Conservation (phyloP, 1,284 basidiomycete genomes). For the Inonotus obliquus region DNA sequence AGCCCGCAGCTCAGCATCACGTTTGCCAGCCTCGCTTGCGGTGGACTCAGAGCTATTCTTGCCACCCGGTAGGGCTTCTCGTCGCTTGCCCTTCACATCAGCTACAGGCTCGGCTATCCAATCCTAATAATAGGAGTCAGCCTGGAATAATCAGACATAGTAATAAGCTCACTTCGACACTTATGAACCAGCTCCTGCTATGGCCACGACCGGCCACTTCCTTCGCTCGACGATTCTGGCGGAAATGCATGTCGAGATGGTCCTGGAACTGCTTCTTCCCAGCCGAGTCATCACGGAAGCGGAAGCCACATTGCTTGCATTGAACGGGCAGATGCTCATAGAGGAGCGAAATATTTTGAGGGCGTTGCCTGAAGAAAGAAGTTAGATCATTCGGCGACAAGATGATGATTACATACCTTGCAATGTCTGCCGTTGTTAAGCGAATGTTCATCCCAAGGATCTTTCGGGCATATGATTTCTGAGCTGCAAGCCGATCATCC, state of each 20-base stretch:
- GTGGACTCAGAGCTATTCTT: background rate
- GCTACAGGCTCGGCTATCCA: slow-evolving; percentile 22
- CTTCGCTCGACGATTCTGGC: slow-evolving; percentile 86
- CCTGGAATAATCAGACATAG: background rate
- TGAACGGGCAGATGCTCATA: slow-evolving; percentile 74
- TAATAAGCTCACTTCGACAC: slow-evolving; percentile 65
- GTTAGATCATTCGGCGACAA: background rate
- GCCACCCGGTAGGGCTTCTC: background rate
- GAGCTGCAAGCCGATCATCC: slow-evolving; percentile 45
- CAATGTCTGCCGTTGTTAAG: slow-evolving; percentile 68
- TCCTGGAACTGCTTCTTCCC: slow-evolving; percentile 82
- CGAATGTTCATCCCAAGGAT: slow-evolving; percentile 68
- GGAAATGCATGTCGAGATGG: slow-evolving; percentile 97
- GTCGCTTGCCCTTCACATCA: slow-evolving; percentile 44
- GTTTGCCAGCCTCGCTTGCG: slow-evolving; percentile 53
- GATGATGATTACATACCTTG: slow-evolving; percentile 48
- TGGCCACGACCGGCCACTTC: slow-evolving; percentile 80
- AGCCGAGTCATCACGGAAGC: slow-evolving; percentile 68
- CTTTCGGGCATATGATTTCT: slow-evolving; percentile 60
- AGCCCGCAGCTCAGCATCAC: slow-evolving; percentile 69
- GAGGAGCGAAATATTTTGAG: slow-evolving; percentile 59
- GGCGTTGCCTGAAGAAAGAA: slow-evolving; percentile 47
- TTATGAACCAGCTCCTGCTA: slow-evolving; percentile 87
- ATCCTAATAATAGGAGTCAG: slow-evolving; percentile 6
- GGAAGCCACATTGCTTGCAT: slow-evolving; percentile 92